A percentile compares a stretch with the other conserved stretches of the same genome.
phyloP scores from a whole-genome alignment of 345 rosid genomes.

The Mangifera indica region DNA sequence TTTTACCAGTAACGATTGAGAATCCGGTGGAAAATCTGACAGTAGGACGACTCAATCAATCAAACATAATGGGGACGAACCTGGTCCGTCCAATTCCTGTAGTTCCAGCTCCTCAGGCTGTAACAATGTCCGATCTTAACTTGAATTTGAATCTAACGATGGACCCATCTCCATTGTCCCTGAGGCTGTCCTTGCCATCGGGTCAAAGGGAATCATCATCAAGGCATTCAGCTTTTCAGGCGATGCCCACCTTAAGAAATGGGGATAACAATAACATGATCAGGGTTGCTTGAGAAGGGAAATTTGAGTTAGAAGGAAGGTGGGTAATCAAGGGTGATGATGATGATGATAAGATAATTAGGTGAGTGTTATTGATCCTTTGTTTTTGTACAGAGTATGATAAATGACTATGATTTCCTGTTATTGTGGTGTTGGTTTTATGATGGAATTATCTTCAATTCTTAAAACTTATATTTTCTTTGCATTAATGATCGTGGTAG shows the following conservation, averaged over 20 bases:
- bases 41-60: conserved; percentile 11
- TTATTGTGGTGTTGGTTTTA: conserved; percentile 16
- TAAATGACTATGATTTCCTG: conserved; percentile 18
- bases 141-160: conserved; percentile 27
- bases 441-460: conserved; percentile 9
- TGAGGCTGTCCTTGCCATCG: conserved; percentile 51
- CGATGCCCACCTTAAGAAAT: conserved; percentile 46
- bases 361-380: conserved; percentile 32
- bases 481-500: conserved; percentile 1
- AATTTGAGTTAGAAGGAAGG: background rate
- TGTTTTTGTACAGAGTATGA: conserved; percentile 50
- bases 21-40: conserved; percentile 36
- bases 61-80: conserved; percentile 19
- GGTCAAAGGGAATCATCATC: conserved; percentile 46
- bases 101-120: conserved; percentile 26
- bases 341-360: conserved; percentile 26
- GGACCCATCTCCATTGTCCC: conserved; percentile 52
- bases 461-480: conserved; percentile 14
- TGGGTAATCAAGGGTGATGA: conserved; percentile 23
- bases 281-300: conserved; percentile 50
- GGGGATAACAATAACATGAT: conserved; percentile 70
- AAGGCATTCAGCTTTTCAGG: conserved; percentile 48
- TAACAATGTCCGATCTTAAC: conserved; percentile 36
- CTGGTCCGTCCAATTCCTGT: conserved; percentile 33
- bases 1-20: conserved; percentile 31